phyloP scores from a whole-genome alignment of 768 basidiomycete genomes.

The Auricularia cornea region DNA sequence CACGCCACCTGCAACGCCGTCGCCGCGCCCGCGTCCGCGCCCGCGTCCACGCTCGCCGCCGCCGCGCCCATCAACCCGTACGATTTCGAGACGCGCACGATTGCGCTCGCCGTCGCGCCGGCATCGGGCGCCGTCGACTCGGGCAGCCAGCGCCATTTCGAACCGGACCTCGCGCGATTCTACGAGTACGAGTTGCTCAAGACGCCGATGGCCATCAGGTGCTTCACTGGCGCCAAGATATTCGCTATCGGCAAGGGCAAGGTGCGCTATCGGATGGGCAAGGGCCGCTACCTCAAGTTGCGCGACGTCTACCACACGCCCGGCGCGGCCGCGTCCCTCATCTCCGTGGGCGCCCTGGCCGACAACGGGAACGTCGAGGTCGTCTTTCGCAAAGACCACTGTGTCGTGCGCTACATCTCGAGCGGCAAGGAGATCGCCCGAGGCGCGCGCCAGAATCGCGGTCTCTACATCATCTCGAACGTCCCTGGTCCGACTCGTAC shows the following conservation, averaged over 20 bases:
- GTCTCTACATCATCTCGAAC: no score
- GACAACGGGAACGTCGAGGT: background rate
- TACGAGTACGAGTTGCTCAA: background rate
- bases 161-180: background rate
- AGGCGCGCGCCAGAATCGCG: no score
- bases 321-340: background rate
- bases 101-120: background rate
- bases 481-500: no score
- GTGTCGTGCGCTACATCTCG: no score
- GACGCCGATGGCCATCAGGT: background rate
- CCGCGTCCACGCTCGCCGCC: background rate
- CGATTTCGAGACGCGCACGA: background rate
- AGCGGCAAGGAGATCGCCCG: no score
- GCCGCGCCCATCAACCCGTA: background rate
- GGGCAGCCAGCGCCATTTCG: background rate
- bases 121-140: background rate
- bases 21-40: no score
- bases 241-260: background rate
- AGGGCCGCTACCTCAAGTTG: background rate
- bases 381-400: no score
- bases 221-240: background rate
- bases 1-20: no score
- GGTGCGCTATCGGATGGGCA: background rate
- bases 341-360: background rate
- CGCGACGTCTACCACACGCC: background rate